Base-by-base conservation (phyloP, 164 flowering plant genomes). In the Kingdonia uniflora region DNA sequence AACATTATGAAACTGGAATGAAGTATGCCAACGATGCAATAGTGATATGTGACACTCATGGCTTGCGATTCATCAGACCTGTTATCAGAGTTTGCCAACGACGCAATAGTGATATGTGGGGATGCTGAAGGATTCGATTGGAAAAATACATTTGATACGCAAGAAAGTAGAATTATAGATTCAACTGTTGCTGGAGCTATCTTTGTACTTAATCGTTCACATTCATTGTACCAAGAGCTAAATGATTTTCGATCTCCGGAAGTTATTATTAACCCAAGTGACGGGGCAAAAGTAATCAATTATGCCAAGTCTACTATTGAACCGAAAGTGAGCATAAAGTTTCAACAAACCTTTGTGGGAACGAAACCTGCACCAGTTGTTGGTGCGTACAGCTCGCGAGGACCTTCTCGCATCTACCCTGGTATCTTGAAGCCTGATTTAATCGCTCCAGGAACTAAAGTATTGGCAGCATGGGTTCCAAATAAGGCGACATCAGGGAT, bases 351-450 rank as follows among this genome's bases (percentile, higher is more conserved):
- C 0, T 10, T 33, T 3, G 2, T 57, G 4, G 67, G 58, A 16
- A 24, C 35, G 20, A 52, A 44, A 17, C 52, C 51, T 16, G 58
- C 62, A 11, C 62, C 62, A 6, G 12, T 14, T 20, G 57, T 63
- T 1, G 58, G 52, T 3, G 16, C 0, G 13, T 63, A 50, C 22
- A 51, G 59, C 11, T 56, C 61, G 2, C 44, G 61, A 37, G 61
- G 61, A 13, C 66, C 62, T 1, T 60, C 63, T 51, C 51, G 19
- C 12, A 42, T n/a, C 51, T 40, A 19, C 13, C 49, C 62, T 6
- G n/a, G n/a, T 26, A 65, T 80, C 2, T 44, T 82, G 58, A 82
- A 82, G 50, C 85, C 89, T 8, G 85, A 82, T 55, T 15, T 71
- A 2, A 55, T 64, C 43, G 71, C 65, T n/a, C 73, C 73, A 0